phyloP scores from a whole-genome alignment of 768 basidiomycete genomes.

The Boletus huronensis region DNA sequence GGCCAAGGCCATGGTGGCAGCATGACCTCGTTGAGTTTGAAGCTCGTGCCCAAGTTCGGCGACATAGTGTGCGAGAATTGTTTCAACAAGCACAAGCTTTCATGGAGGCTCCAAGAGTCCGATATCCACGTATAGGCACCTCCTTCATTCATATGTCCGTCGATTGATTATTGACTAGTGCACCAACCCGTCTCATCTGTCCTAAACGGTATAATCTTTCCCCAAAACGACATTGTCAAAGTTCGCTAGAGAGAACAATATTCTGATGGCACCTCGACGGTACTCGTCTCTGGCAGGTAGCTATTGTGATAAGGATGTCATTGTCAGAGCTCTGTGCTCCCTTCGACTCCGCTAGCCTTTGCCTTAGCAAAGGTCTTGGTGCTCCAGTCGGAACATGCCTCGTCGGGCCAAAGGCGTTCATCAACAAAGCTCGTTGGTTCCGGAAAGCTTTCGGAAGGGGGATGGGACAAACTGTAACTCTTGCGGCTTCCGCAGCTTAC shows the following conservation, averaged over 20 bases:
- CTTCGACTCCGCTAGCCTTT: conserved; percentile 89
- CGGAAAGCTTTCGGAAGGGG: conserved; percentile 94
- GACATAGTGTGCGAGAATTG: too few species aligned
- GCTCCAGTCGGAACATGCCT: conserved; percentile 84
- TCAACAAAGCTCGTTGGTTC: conserved; percentile 78
- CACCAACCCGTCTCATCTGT: conserved; percentile 81
- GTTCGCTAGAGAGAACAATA: conserved; percentile 62
- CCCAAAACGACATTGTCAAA: conserved; percentile 83
- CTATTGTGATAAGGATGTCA: conserved; percentile 62
- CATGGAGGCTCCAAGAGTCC: too few species aligned
- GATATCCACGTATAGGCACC: conserved; percentile 61
- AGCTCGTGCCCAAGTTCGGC: too few species aligned
- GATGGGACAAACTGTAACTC: conserved; percentile 88
- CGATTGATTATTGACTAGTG: conserved; percentile 39
- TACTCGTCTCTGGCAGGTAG: conserved; percentile 96
- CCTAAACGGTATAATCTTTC: conserved; percentile 86
- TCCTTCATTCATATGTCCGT: not conserved
- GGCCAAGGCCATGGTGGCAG: conserved; percentile 57
- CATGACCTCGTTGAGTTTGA: too few species aligned
- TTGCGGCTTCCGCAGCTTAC: conserved; percentile 82
- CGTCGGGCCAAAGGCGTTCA: conserved; percentile 75
- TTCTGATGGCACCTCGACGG: conserved; percentile 92
- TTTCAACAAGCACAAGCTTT: too few species aligned
- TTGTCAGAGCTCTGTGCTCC: conserved; percentile 79
- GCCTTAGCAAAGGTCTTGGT: conserved; percentile 96